phyloP scores from a whole-genome alignment of 768 basidiomycete genomes.

The Suillus bovinus region DNA sequence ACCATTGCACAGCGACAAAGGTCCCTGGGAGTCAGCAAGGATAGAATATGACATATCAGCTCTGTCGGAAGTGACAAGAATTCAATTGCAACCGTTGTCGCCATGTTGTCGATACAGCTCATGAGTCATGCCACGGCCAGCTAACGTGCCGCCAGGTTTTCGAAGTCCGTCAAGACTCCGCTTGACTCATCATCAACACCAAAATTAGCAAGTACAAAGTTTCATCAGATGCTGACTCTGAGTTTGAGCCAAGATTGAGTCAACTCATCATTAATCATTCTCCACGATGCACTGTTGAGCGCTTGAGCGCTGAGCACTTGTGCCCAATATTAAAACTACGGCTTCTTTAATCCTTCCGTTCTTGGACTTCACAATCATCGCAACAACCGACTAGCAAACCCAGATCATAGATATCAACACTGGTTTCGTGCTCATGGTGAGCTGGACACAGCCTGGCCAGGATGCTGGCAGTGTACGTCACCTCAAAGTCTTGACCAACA shows the following conservation, averaged over 20 bases:
- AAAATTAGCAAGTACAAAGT: not conserved
- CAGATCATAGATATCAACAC: not conserved
- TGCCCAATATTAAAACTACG: not conserved
- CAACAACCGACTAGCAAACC: not conserved
- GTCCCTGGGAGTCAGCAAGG: not conserved
- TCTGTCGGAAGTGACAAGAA: not conserved
- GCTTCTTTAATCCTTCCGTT: not conserved
- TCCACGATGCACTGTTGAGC: too few species aligned
- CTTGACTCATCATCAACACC: not conserved
- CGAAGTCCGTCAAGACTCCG: not conserved
- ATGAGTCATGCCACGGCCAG: not conserved
- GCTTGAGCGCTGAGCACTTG: too few species aligned
- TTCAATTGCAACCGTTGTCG: not conserved
- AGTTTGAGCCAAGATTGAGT: not conserved
- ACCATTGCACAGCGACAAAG: constrained; percentile 1
- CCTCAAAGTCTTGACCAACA: not conserved
- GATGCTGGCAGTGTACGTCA: constrained; percentile 1
- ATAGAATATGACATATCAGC: not conserved
- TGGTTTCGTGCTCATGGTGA: not conserved
- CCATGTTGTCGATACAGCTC: not conserved
- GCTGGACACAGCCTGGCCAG: not conserved
- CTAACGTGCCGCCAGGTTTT: not conserved
- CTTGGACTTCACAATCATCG: not conserved
- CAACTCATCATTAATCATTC: not conserved
- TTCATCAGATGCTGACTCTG: too few species aligned